phyloP scores from a whole-genome alignment of 139 green algal genomes.

The Desmodesmus armatus region DNA sequence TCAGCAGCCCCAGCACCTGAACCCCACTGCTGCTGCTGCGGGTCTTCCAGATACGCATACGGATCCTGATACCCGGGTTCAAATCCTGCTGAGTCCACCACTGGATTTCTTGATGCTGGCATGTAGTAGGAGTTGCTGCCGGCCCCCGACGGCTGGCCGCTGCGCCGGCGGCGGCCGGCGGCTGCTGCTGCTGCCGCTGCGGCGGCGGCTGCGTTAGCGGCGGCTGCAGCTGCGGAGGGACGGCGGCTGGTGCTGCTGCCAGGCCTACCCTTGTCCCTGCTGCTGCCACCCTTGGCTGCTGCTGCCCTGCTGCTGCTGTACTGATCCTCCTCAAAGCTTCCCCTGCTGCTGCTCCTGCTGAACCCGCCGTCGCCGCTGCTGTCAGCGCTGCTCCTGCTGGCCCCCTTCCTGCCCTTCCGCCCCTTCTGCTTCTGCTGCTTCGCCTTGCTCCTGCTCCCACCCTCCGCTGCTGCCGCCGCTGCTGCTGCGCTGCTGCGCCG shows the following conservation, averaged over 20 bases:
- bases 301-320: background rate
- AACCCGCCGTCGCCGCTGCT: background rate
- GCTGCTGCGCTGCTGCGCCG: background rate
- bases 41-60: background rate
- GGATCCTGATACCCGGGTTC: too few relatives aligned
- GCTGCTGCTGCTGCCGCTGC: too few relatives aligned
- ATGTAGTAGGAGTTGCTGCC: too few relatives aligned
- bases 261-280: background rate
- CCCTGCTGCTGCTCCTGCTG: background rate
- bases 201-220: too few relatives aligned
- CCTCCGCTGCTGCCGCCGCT: background rate
- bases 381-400: background rate
- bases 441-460: background rate
- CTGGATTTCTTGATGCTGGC: background rate
- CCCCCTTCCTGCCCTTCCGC: background rate
- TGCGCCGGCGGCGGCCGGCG: too few relatives aligned
- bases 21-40: slow-evolving; percentile 17
- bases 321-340: background rate
- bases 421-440: background rate
- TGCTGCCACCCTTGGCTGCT: background rate
- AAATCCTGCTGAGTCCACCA: too few relatives aligned
- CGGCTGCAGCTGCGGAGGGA: too few relatives aligned
- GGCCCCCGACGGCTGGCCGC: too few relatives aligned
- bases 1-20: background rate
- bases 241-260: too few relatives aligned